Conservation (phyloP, 2,329 filamentous ascomycete genomes). For the Cercospora zeina region DNA sequence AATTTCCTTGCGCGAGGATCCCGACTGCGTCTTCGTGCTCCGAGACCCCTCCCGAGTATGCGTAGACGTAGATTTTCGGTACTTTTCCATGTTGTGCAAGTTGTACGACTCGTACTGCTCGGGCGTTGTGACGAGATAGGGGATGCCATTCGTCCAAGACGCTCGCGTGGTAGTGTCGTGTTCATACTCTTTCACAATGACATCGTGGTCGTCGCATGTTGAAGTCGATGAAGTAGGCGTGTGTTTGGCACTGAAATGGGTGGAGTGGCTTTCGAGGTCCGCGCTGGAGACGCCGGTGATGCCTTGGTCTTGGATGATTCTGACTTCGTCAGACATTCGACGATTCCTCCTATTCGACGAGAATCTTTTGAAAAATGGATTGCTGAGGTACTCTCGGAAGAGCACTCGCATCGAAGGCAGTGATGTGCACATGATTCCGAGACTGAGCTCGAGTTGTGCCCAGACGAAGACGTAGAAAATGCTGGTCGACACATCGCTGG, state of each 20-base stretch:
- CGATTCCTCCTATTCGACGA: slow-evolving; percentile 15
- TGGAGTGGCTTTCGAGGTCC: slow-evolving; percentile 2
- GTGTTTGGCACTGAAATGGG: slow-evolving; percentile 13
- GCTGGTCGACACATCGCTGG: slow-evolving; percentile 46
- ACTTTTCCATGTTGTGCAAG: slow-evolving; percentile 29
- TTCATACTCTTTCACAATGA: neutral
- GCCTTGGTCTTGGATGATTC: slow-evolving; percentile 8
- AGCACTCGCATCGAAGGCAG: slow-evolving; percentile 49
- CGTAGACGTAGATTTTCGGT: slow-evolving; percentile 20
- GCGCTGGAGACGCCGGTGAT: slow-evolving; percentile 13
- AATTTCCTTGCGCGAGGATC: neutral
- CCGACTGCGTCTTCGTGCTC: slow-evolving; percentile 12
- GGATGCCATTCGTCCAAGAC: slow-evolving; percentile 3
- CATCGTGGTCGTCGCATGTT: neutral
- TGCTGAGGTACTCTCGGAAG: slow-evolving; percentile 45
- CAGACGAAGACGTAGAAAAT: slow-evolving; percentile 45
- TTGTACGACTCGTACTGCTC: slow-evolving; percentile 30
- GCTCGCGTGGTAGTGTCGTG: neutral
- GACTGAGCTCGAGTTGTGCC: slow-evolving; percentile 46
- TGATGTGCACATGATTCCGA: slow-evolving; percentile 47
- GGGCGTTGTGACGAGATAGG: slow-evolving; percentile 23
- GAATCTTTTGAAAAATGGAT: slow-evolving; percentile 19
- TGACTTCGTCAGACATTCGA: slow-evolving; percentile 21
- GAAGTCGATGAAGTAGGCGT: slow-evolving; percentile 9
- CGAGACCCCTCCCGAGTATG: slow-evolving; percentile 11